Base-by-base conservation (phyloP, 352 stramenopile genomes). In the Pythium biforme region DNA sequence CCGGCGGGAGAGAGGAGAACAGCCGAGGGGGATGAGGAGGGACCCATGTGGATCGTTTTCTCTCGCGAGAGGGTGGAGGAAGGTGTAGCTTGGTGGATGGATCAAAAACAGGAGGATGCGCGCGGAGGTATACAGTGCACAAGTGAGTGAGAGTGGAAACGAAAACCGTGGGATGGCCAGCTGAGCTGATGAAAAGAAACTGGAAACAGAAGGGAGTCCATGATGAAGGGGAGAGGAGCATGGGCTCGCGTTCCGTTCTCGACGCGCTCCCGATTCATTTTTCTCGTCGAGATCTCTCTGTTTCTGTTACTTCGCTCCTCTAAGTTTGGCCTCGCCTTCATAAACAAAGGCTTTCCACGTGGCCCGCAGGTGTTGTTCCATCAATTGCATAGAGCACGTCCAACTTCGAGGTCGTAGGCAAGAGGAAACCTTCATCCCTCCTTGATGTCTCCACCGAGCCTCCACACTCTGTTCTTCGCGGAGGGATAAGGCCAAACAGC, bases 91-190 rank as follows among this genome's bases (percentile, higher is more conserved):
- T 39, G 34, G 22, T 37, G 53, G 25, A 25, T 22, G 26, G 37
- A 20, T 41, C 34, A 33, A 55, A 37, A 41, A 55, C n/a, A 34
- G 50, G 50, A 26, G 50, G 50, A 57, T 57, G 50, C 15, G 50
- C 50, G n/a, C 34, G 50, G 50, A 47, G 50, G n/a, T 20, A 57
- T 20, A 4, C n/a, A 57, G 50, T 6, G 49, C 17, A 34, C 31
- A 41, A 33, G 9, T 20, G 6, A 10, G 29, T 57, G 50, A 47
- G 50, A n/a, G 23, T 40, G 48, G 15, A 52, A 52, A 25, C 12
- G 22, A 34, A 26, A 40, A 54, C 14, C n/a, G 41, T 49, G 41
- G 41, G 41, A 27, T n/a, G 37, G 37, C 5, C 37, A 17, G 37
- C 37, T 43, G 37, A n/a, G 37, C 37, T 43, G 40, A 47, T 47